Evolutionary conservation across 2,329 filamentous ascomycete genomes (phyloP).

Genomic region (Plectosphaerella plurivora): DNA sequence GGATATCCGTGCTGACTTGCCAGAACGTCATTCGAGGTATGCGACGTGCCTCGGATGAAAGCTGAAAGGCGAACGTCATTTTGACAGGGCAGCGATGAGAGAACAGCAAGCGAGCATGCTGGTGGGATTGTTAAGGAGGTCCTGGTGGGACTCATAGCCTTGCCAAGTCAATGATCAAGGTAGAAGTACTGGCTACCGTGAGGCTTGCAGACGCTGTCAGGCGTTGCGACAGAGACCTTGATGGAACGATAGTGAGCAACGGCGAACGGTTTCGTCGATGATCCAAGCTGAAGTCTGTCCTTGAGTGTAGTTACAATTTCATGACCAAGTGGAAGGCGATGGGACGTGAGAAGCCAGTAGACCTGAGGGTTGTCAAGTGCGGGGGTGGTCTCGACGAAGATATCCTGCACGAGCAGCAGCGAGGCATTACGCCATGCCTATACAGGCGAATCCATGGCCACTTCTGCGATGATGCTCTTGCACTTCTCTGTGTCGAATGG

Average conservation of each 20-base stretch:
- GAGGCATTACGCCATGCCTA: neutral
- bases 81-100: neutral
- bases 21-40: neutral
- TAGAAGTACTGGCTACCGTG: neutral
- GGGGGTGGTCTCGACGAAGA: neutral
- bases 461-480: neutral
- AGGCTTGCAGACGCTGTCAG: neutral
- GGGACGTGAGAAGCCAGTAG: neutral
- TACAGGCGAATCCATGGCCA: neutral
- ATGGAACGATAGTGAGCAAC: neutral
- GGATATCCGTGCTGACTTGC: neutral
- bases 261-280: neutral
- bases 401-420: neutral
- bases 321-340: neutral
- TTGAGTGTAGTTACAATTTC: neutral
- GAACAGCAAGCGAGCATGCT: neutral
- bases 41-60: neutral
- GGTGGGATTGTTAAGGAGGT: neutral
- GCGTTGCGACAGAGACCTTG: neutral
- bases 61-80: neutral
- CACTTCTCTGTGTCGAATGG: neutral
- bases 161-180: neutral
- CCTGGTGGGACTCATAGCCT: neutral
- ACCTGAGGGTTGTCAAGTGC: neutral
- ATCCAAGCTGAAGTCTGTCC: neutral